Evolutionary conservation across 352 stramenopile species (phyloP).

Genomic region (Globisporangium sylvaticum): DNA sequence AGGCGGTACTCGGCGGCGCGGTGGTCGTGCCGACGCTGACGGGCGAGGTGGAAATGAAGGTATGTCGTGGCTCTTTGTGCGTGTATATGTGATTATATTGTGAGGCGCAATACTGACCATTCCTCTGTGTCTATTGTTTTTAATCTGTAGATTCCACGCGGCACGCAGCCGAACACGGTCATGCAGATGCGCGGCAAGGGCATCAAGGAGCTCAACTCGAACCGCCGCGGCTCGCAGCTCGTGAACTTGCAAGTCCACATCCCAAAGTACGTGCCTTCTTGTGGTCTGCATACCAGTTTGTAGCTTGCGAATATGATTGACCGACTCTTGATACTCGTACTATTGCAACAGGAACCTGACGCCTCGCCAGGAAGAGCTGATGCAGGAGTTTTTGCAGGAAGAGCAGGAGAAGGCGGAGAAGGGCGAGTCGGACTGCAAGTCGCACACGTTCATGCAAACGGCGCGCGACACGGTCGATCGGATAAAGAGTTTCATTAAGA

Average conservation of each 20-base stretch:
- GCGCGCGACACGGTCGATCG: slow-evolving; percentile 80
- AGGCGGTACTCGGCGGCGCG: slow-evolving; percentile 91
- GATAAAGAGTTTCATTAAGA: slow-evolving; percentile 89
- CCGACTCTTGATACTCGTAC: slow-evolving; percentile 7
- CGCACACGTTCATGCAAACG: slow-evolving; percentile 75
- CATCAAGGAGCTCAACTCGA: slow-evolving; percentile 93
- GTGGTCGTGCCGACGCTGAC: slow-evolving; percentile 97
- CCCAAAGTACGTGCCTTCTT: slow-evolving; percentile 75
- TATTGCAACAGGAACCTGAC: slow-evolving; percentile 78
- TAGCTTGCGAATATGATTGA: background rate
- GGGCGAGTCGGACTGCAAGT: slow-evolving; percentile 77
- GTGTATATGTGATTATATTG: background rate
- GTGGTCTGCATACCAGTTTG: background rate
- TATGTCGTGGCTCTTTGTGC: slow-evolving; percentile 25
- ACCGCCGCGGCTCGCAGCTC: slow-evolving; percentile 93
- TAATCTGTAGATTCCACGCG: slow-evolving; percentile 73
- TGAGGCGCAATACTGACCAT: background rate
- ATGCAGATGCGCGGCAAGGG: slow-evolving; percentile 96
- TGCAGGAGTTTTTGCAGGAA: slow-evolving; percentile 94
- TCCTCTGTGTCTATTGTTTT: background rate
- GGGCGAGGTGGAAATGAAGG: slow-evolving; percentile 96
- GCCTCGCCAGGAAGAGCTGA: slow-evolving; percentile 92
- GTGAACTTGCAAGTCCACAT: slow-evolving; percentile 96
- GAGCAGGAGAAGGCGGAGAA: slow-evolving; percentile 65
- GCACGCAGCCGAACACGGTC: slow-evolving; percentile 94